Conservation (phyloP, 345 rosid species). For the Camelina hispida region DNA sequence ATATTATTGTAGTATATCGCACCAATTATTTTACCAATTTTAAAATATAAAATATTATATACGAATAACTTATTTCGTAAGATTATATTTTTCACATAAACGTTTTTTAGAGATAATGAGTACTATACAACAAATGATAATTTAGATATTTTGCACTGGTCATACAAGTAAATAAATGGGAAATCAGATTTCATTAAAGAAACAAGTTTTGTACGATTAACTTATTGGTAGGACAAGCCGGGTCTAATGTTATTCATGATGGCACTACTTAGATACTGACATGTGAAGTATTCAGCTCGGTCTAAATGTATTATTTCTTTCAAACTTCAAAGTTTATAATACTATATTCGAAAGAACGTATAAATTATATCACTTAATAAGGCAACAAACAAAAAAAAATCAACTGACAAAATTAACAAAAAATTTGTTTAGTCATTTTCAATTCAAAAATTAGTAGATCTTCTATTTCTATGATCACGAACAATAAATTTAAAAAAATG, state of each 20-base stretch:
- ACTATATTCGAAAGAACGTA: not conserved
- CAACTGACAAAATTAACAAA: not conserved
- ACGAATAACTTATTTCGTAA: not conserved
- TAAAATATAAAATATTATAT: not conserved
- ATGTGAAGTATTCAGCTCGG: conserved; percentile 18
- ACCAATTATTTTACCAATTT: conserved; percentile 4
- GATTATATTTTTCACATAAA: not conserved
- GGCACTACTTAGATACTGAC: conserved; percentile 20
- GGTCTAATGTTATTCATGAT: conserved; percentile 20
- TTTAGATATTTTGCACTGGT: conserved; percentile 15
- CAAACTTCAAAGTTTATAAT: not conserved
- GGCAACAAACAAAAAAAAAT: not conserved
- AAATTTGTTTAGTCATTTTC: conserved; percentile 6
- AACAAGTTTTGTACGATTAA: not conserved
- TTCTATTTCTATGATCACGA: conserved; percentile 15
- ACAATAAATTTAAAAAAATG: not conserved
- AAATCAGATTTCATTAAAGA: not conserved
- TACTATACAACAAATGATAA: not conserved
- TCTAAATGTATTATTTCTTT: conserved; percentile 1
- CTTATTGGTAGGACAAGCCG: conserved; percentile 20
- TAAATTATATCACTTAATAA: not conserved
- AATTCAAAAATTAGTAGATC: not conserved
- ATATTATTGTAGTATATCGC: conserved; percentile 14
- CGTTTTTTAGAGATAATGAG: conserved; percentile 1
- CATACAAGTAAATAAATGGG: not conserved